A percentile compares a stretch with the other conserved stretches of the same genome.
Evolutionary conservation across 2,329 filamentous ascomycete genomes (phyloP).

Genomic region (Calonectria pseudoturangicola): DNA sequence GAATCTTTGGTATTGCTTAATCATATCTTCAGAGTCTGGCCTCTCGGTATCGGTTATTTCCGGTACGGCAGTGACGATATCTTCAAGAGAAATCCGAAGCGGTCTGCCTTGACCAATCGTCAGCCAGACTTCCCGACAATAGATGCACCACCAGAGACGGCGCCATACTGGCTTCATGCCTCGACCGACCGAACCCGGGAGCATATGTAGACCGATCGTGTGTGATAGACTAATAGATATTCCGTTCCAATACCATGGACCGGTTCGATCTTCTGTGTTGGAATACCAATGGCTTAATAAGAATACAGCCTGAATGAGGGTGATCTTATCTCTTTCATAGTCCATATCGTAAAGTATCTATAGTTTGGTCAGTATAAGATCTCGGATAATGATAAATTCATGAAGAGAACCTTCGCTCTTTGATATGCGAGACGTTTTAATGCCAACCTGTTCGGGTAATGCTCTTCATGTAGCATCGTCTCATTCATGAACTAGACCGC

Average conservation of each 20-base stretch:
- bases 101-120: slow-evolving; percentile 43
- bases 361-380: slow-evolving; percentile 12
- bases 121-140: slow-evolving; percentile 43
- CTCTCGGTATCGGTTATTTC: slow-evolving; percentile 11
- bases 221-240: slow-evolving; percentile 65
- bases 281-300: slow-evolving; percentile 65
- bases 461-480: slow-evolving; percentile 11
- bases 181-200: not conserved
- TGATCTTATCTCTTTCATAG: slow-evolving; percentile 62
- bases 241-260: slow-evolving; percentile 68
- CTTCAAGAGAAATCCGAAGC: slow-evolving; percentile 39
- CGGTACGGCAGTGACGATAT: slow-evolving; percentile 27
- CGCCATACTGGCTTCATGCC: slow-evolving; percentile 33
- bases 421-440: slow-evolving; percentile 43
- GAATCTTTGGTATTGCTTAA: slow-evolving; percentile 1
- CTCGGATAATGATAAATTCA: not conserved
- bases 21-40: not conserved
- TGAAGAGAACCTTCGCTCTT: slow-evolving; percentile 37
- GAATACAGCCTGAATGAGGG: slow-evolving; percentile 64
- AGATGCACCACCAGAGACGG: slow-evolving; percentile 45
- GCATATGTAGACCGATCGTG: slow-evolving; percentile 64
- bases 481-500: slow-evolving; percentile 39
- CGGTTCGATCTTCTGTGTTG: slow-evolving; percentile 62
- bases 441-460: slow-evolving; percentile 21
- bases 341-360: slow-evolving; percentile 57